These are phyloP conservation scores for Hortiboletus campestris DNA, from an alignment of 768 basidiomycete species.

Conservation along the genomic window DNA sequence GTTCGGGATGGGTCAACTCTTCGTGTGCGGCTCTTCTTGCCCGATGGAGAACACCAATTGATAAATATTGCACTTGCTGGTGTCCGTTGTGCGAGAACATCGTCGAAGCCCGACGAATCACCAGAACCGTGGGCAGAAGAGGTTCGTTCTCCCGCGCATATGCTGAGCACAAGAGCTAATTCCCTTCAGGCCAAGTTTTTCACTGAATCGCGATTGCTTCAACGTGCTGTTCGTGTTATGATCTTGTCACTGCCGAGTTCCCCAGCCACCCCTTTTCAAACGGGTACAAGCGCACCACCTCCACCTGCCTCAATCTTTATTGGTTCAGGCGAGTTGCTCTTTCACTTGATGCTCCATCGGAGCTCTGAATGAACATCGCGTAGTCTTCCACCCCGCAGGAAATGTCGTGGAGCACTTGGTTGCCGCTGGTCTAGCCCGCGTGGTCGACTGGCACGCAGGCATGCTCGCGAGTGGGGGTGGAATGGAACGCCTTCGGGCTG, in stretches of 20 bases:
- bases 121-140: constrained; percentile 90
- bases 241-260: constrained; percentile 79
- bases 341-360: not conserved
- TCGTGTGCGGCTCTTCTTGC: constrained; percentile 83
- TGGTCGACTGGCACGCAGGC: constrained; percentile 98
- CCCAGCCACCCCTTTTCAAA: constrained; percentile 78
- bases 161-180: not conserved
- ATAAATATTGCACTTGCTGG: constrained; percentile 85
- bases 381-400: constrained; percentile 87
- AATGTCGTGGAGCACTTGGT: constrained; percentile 92
- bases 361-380: not conserved
- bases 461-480: constrained; percentile 82
- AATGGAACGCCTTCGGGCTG: constrained; percentile 84
- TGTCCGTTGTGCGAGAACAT: constrained; percentile 68
- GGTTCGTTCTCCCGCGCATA: constrained; percentile 42
- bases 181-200: constrained; percentile 83
- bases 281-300: constrained; percentile 50
- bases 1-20: constrained; percentile 92
- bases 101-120: constrained; percentile 69
- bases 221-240: constrained; percentile 71
- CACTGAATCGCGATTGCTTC: constrained; percentile 83
- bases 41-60: constrained; percentile 87
- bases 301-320: constrained; percentile 84
- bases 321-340: constrained; percentile 59
- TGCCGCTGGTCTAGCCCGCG: constrained; percentile 78